These are phyloP conservation scores for Flaveria brownii DNA, from an alignment of 129 eudicot genomes.

Conservation along the genomic window DNA sequence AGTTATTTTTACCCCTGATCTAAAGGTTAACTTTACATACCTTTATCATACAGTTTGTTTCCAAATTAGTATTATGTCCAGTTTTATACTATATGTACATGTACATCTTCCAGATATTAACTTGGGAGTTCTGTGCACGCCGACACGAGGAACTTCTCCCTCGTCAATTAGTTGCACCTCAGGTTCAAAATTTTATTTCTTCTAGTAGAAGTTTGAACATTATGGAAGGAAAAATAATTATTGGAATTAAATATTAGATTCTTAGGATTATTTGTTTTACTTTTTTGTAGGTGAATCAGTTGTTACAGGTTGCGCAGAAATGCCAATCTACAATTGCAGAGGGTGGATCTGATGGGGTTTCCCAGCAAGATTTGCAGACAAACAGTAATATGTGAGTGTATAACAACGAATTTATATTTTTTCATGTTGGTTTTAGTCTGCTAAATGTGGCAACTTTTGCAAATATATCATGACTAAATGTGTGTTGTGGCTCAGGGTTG, in stretches of 20 bases:
- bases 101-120: slow-evolving; percentile 43
- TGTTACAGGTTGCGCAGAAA: slow-evolving; percentile 76
- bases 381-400: slow-evolving; percentile 67
- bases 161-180: slow-evolving; percentile 67
- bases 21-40: slow-evolving; percentile 43
- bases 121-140: slow-evolving; percentile 86
- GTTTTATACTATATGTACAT: not conserved
- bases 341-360: slow-evolving; percentile 62
- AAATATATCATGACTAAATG: not conserved
- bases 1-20: slow-evolving; percentile 60
- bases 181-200: slow-evolving; percentile 42
- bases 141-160: slow-evolving; percentile 83
- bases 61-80: not conserved
- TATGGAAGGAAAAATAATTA: not conserved
- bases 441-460: not conserved
- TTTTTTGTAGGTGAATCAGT: slow-evolving; percentile 61
- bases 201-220: not conserved
- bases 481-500: slow-evolving; percentile 50
- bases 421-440: not conserved
- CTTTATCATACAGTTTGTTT: not conserved
- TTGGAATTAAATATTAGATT: not conserved
- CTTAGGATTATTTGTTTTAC: not conserved
- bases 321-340: slow-evolving; percentile 71
- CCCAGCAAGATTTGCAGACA: slow-evolving; percentile 67
- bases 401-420: not conserved